phyloP scores from a whole-genome alignment of 2,329 filamentous ascomycete genomes.

The Amauroascus niger region DNA sequence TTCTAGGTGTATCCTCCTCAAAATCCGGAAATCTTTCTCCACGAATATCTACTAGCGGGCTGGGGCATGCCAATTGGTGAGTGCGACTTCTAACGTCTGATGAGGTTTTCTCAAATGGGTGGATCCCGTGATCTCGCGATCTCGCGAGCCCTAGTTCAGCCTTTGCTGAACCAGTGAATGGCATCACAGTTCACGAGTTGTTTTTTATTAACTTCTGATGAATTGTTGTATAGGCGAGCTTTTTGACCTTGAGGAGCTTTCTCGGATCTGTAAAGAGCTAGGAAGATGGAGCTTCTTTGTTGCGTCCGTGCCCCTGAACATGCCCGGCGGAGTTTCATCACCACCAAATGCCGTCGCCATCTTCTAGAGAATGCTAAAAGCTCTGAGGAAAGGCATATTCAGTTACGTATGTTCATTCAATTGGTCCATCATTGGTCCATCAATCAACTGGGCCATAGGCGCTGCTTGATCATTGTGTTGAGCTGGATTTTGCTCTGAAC shows the following conservation, averaged over 20 bases:
- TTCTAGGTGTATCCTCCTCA: slow-evolving; percentile 35
- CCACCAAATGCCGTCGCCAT: slow-evolving; percentile 40
- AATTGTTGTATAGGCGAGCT: slow-evolving; percentile 31
- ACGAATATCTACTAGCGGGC: slow-evolving; percentile 43
- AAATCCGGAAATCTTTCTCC: slow-evolving; percentile 32
- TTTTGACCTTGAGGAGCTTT: slow-evolving; percentile 39
- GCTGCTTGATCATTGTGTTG: background rate
- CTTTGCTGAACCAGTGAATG: no score
- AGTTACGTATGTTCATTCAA: no score
- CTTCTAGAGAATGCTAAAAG: slow-evolving; percentile 21
- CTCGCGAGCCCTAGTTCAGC: background rate
- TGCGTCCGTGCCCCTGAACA: slow-evolving; percentile 41
- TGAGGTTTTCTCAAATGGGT: no score
- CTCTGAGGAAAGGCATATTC: no score
- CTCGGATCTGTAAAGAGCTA: slow-evolving; percentile 26
- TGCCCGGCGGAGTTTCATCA: slow-evolving; percentile 40
- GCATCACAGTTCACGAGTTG: no score
- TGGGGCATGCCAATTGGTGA: slow-evolving; percentile 43
- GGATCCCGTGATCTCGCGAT: background rate
- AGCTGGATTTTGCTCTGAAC: no score
- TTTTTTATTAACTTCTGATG: background rate
- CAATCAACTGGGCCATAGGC: slow-evolving; percentile 3
- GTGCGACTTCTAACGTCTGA: background rate
- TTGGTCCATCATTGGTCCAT: no score
- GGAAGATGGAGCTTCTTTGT: slow-evolving; percentile 44